These are phyloP conservation scores for Cladobotryum mycophilum DNA, from an alignment of 2,329 filamentous ascomycete genomes.

Conservation along the genomic window DNA sequence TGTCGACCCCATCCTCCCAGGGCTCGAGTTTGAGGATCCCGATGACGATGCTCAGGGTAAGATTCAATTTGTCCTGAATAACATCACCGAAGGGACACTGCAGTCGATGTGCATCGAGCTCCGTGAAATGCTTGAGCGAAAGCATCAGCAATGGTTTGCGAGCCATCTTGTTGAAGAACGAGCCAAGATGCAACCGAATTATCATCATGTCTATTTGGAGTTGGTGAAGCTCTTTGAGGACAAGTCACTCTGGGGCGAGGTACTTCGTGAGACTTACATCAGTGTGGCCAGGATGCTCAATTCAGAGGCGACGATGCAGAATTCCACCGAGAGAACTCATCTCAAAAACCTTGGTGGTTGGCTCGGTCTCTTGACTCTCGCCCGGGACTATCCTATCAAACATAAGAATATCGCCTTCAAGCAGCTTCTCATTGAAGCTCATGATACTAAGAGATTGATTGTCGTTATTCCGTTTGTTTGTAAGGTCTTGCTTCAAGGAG, in stretches of 20 bases:
- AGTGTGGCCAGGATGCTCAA: constrained; percentile 85
- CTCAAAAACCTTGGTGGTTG: constrained; percentile 91
- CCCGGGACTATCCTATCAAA: constrained; percentile 89
- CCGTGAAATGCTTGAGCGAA: constrained; percentile 67
- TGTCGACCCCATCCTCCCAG: constrained; percentile 60
- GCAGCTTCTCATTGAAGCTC: constrained; percentile 86
- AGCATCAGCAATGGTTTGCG: constrained; percentile 94
- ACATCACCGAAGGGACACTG: constrained; percentile 85
- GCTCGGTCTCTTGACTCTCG: constrained; percentile 89
- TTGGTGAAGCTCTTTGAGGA: constrained; percentile 79
- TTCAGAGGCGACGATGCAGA: constrained; percentile 78
- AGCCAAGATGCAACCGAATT: constrained; percentile 95
- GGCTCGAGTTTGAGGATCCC: constrained; percentile 70
- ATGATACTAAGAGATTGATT: constrained; percentile 83
- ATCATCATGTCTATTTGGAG: constrained; percentile 87
- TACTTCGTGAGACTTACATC: constrained; percentile 87
- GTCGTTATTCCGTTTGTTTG: constrained; percentile 96
- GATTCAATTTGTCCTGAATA: constrained; percentile 93
- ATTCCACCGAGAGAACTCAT: constrained; percentile 75
- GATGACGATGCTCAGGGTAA: constrained; percentile 82
- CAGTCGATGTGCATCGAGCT: constrained; percentile 79
- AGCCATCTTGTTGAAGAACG: constrained; percentile 91
- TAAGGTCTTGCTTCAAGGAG: constrained; percentile 84
- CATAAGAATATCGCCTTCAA: constrained; percentile 97
- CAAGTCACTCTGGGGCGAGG: constrained; percentile 73